These are phyloP conservation scores for Gloeophyllum trabeum DNA, from an alignment of 768 basidiomycete genomes.

Conservation along the genomic window DNA sequence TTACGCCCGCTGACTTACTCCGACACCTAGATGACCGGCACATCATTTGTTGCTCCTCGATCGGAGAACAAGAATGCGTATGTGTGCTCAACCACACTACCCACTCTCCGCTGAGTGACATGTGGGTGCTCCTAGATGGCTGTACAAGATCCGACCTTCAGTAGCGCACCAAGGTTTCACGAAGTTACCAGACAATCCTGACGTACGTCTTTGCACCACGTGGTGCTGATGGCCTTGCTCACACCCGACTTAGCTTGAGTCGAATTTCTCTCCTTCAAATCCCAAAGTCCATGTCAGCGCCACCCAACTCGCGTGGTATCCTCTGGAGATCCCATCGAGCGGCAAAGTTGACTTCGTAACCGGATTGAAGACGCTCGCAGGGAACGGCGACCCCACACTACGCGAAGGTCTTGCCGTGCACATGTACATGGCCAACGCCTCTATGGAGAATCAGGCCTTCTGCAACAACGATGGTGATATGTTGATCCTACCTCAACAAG, in stretches of 20 bases:
- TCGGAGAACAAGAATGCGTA: conserved; percentile 40
- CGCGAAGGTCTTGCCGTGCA: conserved; percentile 56
- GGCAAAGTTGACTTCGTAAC: conserved; percentile 41
- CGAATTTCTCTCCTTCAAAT: conserved; percentile 48
- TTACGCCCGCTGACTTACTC: too few species aligned
- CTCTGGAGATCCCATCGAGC: conserved; percentile 39
- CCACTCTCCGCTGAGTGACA: not conserved
- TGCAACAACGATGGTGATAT: conserved; percentile 57
- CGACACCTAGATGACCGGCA: conserved; percentile 46
- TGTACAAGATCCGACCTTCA: conserved; percentile 59
- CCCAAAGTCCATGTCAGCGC: conserved; percentile 49
- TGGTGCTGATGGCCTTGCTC: not conserved
- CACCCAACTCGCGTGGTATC: conserved; percentile 57
- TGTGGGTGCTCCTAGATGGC: conserved; percentile 27
- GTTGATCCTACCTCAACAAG: conserved; percentile 54
- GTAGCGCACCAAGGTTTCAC: conserved; percentile 57
- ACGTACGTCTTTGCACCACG: conserved; percentile 26
- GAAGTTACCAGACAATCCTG: conserved; percentile 41
- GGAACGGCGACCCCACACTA: conserved; percentile 51
- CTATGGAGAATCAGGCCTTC: conserved; percentile 52
- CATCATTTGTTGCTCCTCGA: conserved; percentile 49
- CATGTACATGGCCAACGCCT: conserved; percentile 45
- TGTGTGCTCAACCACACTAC: conserved; percentile 10
- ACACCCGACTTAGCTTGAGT: conserved; percentile 35
- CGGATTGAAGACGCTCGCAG: conserved; percentile 51